Percentiles rank a stretch among this genome's conserved stretches.
Conservation (phyloP, 2,329 filamentous ascomycete genomes). For the Blastomyces emzantsi region DNA sequence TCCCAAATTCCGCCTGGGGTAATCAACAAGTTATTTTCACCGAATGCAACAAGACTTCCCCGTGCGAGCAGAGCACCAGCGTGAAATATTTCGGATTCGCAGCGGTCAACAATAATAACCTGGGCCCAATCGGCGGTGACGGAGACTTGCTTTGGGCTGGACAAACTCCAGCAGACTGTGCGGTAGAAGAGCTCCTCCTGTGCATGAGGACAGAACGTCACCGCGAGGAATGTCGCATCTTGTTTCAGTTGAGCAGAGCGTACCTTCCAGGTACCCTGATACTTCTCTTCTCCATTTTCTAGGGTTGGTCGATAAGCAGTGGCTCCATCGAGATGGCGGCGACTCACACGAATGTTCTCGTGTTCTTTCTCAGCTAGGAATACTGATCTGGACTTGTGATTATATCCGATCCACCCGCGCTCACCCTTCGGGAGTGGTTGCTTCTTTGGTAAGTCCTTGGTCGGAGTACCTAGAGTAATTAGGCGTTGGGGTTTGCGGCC, state of each 20-base stretch:
- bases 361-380: conserved; percentile 7
- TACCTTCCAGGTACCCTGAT: conserved; percentile 1
- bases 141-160: conserved; percentile 4
- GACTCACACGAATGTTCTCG: conserved; percentile 7
- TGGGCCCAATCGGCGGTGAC: conserved; percentile 8
- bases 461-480: conserved; percentile 1
- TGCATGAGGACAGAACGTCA: conserved; percentile 4
- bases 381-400: conserved; percentile 9
- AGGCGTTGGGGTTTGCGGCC: neutral
- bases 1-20: conserved; percentile 8
- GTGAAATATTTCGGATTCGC: conserved; percentile 7
- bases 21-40: conserved; percentile 6
- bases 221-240: conserved; percentile 7
- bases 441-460: neutral
- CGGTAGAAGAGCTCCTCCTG: conserved; percentile 7
- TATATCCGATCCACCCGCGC: conserved; percentile 9
- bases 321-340: conserved; percentile 8
- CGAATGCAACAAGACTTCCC: conserved; percentile 5
- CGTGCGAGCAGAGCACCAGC: neutral
- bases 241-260: conserved; percentile 10
- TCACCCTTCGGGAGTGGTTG: conserved; percentile 9
- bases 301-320: conserved; percentile 8
- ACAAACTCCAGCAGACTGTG: conserved; percentile 8
- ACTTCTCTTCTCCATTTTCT: conserved; percentile 4
- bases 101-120: conserved; percentile 9